Percentiles rank a stretch among this genome's conserved stretches.
These are phyloP conservation scores for Trematosphaeria pertusa DNA, from an alignment of 2,329 filamentous ascomycete species.

Conservation along the genomic window DNA sequence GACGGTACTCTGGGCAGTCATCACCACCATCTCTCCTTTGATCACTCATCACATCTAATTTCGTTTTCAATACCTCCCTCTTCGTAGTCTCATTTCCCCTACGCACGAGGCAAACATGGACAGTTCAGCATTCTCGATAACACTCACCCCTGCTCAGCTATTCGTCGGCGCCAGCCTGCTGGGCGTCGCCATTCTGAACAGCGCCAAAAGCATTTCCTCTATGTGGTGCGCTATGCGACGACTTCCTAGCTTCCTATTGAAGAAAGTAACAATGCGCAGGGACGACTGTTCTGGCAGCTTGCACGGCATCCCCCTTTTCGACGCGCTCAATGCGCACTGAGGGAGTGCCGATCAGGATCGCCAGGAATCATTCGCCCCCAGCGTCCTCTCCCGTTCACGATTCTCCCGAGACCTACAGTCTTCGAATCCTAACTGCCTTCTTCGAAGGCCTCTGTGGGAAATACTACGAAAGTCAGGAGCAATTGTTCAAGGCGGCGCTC, in stretches of 20 bases:
- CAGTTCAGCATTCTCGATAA: not conserved
- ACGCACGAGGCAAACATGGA: not conserved
- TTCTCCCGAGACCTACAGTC: not conserved
- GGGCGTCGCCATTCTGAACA: constrained; percentile 14
- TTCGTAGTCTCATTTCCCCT: constrained; percentile 3
- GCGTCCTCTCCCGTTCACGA: not conserved
- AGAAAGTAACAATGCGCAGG: constrained; percentile 10
- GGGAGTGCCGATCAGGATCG: not conserved
- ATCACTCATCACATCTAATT: not conserved
- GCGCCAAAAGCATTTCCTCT: constrained; percentile 22
- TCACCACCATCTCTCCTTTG: not conserved
- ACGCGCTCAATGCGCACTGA: constrained; percentile 26
- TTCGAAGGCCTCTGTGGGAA: not conserved
- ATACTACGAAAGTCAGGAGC: too few relatives aligned
- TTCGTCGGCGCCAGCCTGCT: constrained; percentile 11
- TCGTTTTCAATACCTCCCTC: not conserved
- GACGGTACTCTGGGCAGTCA: not conserved
- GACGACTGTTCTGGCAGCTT: constrained; percentile 19
- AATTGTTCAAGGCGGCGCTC: too few relatives aligned
- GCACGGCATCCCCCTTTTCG: constrained; percentile 20
- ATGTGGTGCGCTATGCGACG: constrained; percentile 25
- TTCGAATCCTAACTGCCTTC: not conserved
- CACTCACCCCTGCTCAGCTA: constrained; percentile 11
- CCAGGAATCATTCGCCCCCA: not conserved
- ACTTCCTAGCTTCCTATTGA: not conserved